Base-by-base conservation (phyloP, 2,329 filamentous ascomycete species). In the Cryoendolithus antarcticus region DNA sequence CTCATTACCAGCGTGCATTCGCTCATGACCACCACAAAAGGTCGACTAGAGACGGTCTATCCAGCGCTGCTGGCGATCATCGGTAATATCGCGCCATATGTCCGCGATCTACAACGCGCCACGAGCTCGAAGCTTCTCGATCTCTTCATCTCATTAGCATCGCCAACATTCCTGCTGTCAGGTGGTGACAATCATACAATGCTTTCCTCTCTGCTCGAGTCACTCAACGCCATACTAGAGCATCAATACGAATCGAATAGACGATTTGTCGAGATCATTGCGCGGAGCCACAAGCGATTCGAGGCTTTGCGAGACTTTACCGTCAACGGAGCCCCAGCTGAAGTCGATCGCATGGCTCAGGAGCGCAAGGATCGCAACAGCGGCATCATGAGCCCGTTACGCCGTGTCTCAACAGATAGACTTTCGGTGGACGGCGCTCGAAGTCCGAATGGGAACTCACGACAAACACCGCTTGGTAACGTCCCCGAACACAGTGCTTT, bases 11-110 rank as follows among this genome's bases (percentile, higher is more conserved):
- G 31, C 6, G 88, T 96, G 44, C 93, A 94, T 57, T 84, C 74
- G 21, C 73, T 98, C 45, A 93, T 96, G 54, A 91, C 86, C 0
- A 82, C 80, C 4, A 93, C 86, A 55, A 89, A 94, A 63, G 86
- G 86, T 38, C 89, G 83, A 48, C 72, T 96, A 6, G 82, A 88
- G 34, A 85, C 86, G 9, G 83, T 96, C 27, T 96, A 96, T 55
- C 88, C 89, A n/a, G 86, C 91, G 1, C 69, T 98, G 3, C 65
- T 98, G 34, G 86, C 89, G 1, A 84, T 96, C 34, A 82, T 98
- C 52, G 91, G 91, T 60, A 98, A 98, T 53, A 79, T 95, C 46
- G 80, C 88, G 8, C 81, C 91, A 10, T 84, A 93, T 55, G 67
- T 91, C 4, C 77, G 91, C 53, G 75, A 81, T 13, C 65, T 96